These are phyloP conservation scores for grape (Vitis vinifera) DNA, from an alignment of 164 flowering plant species.

Conservation along the genomic window ASM3070453v1 NC_081811.1:1899001-1899500, in stretches of 20 bases:
- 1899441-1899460: too few relatives aligned
- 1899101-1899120: background rate
- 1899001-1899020: too few relatives aligned
- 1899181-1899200: constrained; percentile 34
- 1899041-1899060: too few relatives aligned
- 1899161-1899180: background rate
- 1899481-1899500: background rate
- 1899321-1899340: background rate
- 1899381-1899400: too few relatives aligned
- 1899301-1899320: background rate
- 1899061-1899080: too few relatives aligned
- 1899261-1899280: background rate
- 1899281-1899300: background rate
- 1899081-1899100: too few relatives aligned
- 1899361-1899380: too few relatives aligned
- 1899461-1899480: too few relatives aligned
- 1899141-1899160: background rate
- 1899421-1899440: too few relatives aligned
- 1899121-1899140: background rate
- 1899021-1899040: too few relatives aligned
- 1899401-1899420: too few relatives aligned
- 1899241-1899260: constrained; percentile 38
- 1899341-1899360: background rate
- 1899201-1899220: constrained; percentile 52
- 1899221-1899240: constrained; percentile 38